Base-by-base conservation (phyloP, 768 basidiomycete genomes). In the Asterophora parasitica region DNA sequence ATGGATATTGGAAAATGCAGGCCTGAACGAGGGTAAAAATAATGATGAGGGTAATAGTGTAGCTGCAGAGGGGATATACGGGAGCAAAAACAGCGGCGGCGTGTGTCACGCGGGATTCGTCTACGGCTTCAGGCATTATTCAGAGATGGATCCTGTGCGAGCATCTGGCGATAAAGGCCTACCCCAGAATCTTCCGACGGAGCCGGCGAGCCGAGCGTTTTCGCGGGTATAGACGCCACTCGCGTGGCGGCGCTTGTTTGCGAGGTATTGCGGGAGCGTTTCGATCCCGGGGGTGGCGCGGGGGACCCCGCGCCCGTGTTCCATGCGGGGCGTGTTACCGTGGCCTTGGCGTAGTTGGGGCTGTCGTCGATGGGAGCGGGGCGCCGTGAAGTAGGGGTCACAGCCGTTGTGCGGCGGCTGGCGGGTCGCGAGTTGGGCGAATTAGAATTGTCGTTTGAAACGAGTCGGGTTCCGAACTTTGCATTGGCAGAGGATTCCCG, bases 401-500 rank as follows among this genome's bases (percentile, higher is more conserved):
- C 69, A 31, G 56, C 72, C 64, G 59, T 72, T 17, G 82, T 78
- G 42, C 81, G 74, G 41, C 85, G 81, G 61, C 82, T 88, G 5
- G 78, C 72, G 6, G 86, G 79, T 26, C 88, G 82, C 35, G 69
- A 42, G 11, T 61, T 56, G 38, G 66, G 70, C 7, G 64, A 65
- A 2, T 74, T 65, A 35, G 64, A 65, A 2, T 74, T 65, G 34
- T 88, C 85, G 39, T 73, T 77, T 17, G 86, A 80, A 38, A 94
- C 71, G 31, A 94, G 71, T 13, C 93, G 81, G 34, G 82, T 80
- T 16, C 91, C 93, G 67, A 96, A 95, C 66, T 96, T 96, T 50
- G 92, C 93, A 58, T 92, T 89, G 13, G 89, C 90, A 43, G 86
- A 88, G 7, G 88, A 90, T 65, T 89, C 85, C 43, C 88, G 75